These are phyloP conservation scores for Hypoxylon sp. DNA, from an alignment of 2,329 filamentous ascomycete species.

Conservation along the genomic window DNA sequence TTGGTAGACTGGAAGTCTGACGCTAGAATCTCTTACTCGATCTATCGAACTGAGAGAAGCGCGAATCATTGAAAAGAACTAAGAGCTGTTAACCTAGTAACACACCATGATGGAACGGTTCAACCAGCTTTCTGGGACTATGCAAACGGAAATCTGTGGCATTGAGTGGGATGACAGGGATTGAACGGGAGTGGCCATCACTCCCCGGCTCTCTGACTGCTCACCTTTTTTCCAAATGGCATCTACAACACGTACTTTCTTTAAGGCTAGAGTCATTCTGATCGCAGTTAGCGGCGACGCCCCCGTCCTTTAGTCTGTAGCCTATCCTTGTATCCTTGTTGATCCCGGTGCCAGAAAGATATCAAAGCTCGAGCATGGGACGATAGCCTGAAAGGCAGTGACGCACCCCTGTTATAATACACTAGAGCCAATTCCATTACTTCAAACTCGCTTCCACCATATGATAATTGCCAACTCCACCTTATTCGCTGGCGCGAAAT, in stretches of 20 bases:
- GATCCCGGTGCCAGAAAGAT: slow-evolving; percentile 48
- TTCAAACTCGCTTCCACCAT: slow-evolving; percentile 23
- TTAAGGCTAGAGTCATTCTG: slow-evolving; percentile 36
- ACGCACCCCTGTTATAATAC: slow-evolving; percentile 37
- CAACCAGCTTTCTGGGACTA: slow-evolving; percentile 45
- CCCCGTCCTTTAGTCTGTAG: slow-evolving; percentile 38
- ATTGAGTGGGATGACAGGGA: slow-evolving; percentile 36
- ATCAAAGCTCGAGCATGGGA: slow-evolving; percentile 46
- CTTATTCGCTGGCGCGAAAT: slow-evolving; percentile 17
- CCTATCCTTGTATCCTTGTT: slow-evolving; percentile 48
- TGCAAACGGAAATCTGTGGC: slow-evolving; percentile 38
- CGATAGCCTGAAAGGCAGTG: slow-evolving; percentile 41
- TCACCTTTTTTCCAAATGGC: slow-evolving; percentile 44
- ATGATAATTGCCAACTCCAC: slow-evolving; percentile 28
- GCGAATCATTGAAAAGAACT: slow-evolving; percentile 38
- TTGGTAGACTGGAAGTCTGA: slow-evolving; percentile 42
- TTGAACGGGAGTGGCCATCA: slow-evolving; percentile 35
- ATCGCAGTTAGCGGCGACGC: slow-evolving; percentile 30
- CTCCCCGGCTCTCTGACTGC: slow-evolving; percentile 34
- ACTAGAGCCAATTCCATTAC: slow-evolving; percentile 41
- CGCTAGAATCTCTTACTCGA: slow-evolving; percentile 40
- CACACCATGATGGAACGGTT: slow-evolving; percentile 43
- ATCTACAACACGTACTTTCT: slow-evolving; percentile 32
- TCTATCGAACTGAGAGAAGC: slow-evolving; percentile 35
- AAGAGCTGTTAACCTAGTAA: slow-evolving; percentile 38